These are phyloP conservation scores for Cyberlindnera petersonii DNA, from an alignment of 805 yeast species.

Conservation along the genomic window DNA sequence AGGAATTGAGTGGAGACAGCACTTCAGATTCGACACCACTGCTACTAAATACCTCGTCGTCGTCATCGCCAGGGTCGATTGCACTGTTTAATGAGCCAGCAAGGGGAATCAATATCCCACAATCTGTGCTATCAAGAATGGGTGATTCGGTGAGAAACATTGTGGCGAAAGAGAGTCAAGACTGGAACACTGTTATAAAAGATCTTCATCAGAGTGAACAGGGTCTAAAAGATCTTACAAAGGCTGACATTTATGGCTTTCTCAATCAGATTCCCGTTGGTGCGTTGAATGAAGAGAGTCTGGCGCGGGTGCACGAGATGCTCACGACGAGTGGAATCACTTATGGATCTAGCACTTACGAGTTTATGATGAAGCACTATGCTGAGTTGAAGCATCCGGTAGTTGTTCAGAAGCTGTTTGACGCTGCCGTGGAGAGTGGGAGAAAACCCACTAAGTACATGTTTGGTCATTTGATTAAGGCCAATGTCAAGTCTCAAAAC, in stretches of 20 bases:
- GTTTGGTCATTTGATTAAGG: slow-evolving; percentile 40
- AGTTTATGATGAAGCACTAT: slow-evolving; percentile 35
- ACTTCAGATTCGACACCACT: background rate
- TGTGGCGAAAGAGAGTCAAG: slow-evolving; percentile 37
- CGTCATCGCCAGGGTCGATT: background rate
- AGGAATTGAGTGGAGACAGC: slow-evolving; percentile 8
- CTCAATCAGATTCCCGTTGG: slow-evolving; percentile 36
- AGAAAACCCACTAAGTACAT: slow-evolving; percentile 32
- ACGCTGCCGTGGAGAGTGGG: slow-evolving; percentile 24
- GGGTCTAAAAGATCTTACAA: slow-evolving; percentile 33
- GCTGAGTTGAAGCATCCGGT: slow-evolving; percentile 27
- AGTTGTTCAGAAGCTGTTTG: slow-evolving; percentile 33
- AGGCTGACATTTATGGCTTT: slow-evolving; percentile 32
- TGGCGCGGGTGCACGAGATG: slow-evolving; percentile 31
- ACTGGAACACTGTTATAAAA: slow-evolving; percentile 38
- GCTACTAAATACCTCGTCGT: background rate
- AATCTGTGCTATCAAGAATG: slow-evolving; percentile 32
- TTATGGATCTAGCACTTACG: slow-evolving; percentile 31
- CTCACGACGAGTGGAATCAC: slow-evolving; percentile 30
- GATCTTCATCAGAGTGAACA: slow-evolving; percentile 25
- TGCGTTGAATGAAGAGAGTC: slow-evolving; percentile 25
- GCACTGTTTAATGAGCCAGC: slow-evolving; percentile 27
- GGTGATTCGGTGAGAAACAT: slow-evolving; percentile 40
- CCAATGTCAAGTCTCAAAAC: slow-evolving; percentile 34
- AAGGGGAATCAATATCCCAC: slow-evolving; percentile 31